Evolutionary conservation across 2,329 filamentous ascomycete species (phyloP), one percentile per base, ranked within the genome.

Genomic region (Bipolaris cookei): DNA sequence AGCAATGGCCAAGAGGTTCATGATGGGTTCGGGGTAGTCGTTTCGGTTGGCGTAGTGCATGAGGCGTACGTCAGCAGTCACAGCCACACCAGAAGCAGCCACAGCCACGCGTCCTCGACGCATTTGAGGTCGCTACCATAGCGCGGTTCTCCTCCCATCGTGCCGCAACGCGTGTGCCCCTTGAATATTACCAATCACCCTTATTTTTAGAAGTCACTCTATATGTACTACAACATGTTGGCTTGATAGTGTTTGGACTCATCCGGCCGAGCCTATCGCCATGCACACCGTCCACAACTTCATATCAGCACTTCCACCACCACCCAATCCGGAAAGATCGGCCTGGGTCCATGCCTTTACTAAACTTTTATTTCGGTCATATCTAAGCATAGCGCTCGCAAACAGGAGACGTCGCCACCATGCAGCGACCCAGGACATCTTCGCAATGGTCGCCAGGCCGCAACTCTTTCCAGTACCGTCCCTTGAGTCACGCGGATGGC

Each of bases 291-390:
- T 46, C 43, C 37, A 47, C 30, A 28, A 56, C 49, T 39, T 30
- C 35, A 47, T 37, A 41, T 55, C 52, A 32, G 52, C 52, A 38
- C 28, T 38, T 55, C 34, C 23, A 51, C 34, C 16, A 34, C 13
- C 48, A 56, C 54, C 54, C 48, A 43, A 56, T 56, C 49, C 46
- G 54, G 48, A 38, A 56, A 45, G 54, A 56, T 56, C 54, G 32
- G 25, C 49, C 21, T 47, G 35, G 48, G 37, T 38, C 23, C 51
- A 47, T 44, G 43, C 54, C 51, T 53, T 23, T 42, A 52, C 54
- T 47, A 51, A 56, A 56, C 30, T 53, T 56, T 43, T 56, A 49
- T 45, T 21, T 53, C 54, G 38, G 42, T 39, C 54, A 56, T 53
- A 56, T 45, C 54, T 42, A 47, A 44, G 50, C 42, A 43, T 47